These are phyloP conservation scores for Melampsora americana DNA, from an alignment of 1,284 basidiomycete genomes.

Conservation along the genomic window DNA sequence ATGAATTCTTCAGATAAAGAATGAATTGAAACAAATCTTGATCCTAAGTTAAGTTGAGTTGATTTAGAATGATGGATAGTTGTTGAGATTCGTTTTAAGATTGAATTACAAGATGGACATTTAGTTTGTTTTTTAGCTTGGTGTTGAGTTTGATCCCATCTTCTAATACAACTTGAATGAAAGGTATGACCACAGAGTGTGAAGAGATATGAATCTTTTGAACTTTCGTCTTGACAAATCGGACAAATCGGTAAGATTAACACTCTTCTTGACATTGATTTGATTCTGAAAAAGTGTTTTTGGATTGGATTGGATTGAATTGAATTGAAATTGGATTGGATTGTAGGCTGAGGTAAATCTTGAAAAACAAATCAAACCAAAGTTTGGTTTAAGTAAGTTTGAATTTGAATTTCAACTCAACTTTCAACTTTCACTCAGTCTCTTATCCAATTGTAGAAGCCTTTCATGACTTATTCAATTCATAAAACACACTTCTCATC, in stretches of 20 bases:
- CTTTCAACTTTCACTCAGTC: too few relatives aligned
- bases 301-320: too few relatives aligned
- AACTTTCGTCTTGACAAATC: constrained; percentile 33
- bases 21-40: constrained; percentile 16
- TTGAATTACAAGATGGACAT: constrained; percentile 25
- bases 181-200: constrained; percentile 31
- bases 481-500: too few relatives aligned
- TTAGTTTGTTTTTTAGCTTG: neutral
- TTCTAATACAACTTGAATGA: constrained; percentile 16
- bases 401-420: too few relatives aligned
- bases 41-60: neutral
- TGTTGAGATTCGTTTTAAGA: neutral
- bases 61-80: neutral
- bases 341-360: too few relatives aligned
- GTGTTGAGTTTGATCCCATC: neutral
- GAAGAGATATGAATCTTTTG: neutral
- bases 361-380: too few relatives aligned
- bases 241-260: constrained; percentile 28
- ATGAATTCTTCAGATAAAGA: neutral
- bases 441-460: too few relatives aligned
- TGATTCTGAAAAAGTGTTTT: too few relatives aligned
- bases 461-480: too few relatives aligned
- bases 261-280: neutral
- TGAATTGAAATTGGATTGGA: too few relatives aligned
- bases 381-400: too few relatives aligned